Conservation (phyloP, 2,329 filamentous ascomycete species). For the Cadophora gregata region DNA sequence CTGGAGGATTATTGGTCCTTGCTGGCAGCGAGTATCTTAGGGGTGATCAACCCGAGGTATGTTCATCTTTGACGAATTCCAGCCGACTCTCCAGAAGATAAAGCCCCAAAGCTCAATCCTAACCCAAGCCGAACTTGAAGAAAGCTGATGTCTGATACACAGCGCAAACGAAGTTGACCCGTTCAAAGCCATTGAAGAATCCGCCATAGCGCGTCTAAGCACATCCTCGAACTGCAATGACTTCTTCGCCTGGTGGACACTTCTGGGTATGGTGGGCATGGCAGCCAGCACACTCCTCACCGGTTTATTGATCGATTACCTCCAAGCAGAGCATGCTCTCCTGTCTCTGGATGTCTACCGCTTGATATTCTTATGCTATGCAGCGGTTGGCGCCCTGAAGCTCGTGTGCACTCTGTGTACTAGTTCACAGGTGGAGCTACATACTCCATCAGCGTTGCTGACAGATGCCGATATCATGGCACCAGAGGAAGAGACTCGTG, state of each 20-base stretch:
- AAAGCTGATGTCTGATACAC: neutral
- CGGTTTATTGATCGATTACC: neutral
- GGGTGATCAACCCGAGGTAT: slow-evolving; percentile 17
- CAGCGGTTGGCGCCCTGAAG: neutral
- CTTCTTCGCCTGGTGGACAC: slow-evolving; percentile 16
- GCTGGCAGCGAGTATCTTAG: slow-evolving; percentile 1
- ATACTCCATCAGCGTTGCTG: neutral
- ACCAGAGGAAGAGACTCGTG: neutral
- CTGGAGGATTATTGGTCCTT: slow-evolving; percentile 15
- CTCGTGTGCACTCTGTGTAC: neutral
- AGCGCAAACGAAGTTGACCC: slow-evolving; percentile 16
- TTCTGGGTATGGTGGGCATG: neutral
- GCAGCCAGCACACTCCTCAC: neutral
- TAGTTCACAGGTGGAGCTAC: neutral
- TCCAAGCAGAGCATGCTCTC: neutral
- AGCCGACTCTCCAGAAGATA: too few relatives aligned
- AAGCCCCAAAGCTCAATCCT: too few relatives aligned
- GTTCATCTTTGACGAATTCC: neutral
- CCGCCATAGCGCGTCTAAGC: slow-evolving; percentile 13
- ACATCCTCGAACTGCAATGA: neutral
- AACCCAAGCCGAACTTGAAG: too few relatives aligned
- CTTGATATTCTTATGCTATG: neutral
- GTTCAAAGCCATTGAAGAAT: slow-evolving; percentile 21
- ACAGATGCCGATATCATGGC: neutral
- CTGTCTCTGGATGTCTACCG: neutral